Evolutionary conservation across 352 stramenopile genomes (phyloP).

Genomic region (Pythium pyrilobum): DNA sequence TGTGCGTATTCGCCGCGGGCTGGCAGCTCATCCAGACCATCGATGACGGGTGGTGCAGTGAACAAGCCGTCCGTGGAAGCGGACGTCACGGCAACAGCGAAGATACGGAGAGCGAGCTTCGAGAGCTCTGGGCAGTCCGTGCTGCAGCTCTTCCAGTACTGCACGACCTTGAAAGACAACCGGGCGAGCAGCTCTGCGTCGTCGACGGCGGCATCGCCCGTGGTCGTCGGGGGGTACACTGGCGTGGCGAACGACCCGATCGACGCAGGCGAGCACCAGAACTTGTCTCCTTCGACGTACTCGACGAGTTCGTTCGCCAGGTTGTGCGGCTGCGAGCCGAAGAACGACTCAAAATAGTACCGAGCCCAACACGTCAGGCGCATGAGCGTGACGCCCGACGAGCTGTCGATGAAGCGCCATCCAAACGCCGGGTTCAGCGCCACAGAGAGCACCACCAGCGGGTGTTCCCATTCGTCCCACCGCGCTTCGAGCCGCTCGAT

Average conservation of each 20-base stretch:
- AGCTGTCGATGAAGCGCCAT: constrained; percentile 13
- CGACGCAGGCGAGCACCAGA: constrained; percentile 19
- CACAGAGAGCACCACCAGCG: constrained; percentile 14
- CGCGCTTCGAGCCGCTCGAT: constrained; percentile 13
- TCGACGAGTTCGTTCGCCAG: constrained; percentile 19
- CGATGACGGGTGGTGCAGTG: background rate
- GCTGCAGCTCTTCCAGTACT: constrained; percentile 25
- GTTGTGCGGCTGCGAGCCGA: constrained; percentile 7
- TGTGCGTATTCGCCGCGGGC: constrained; percentile 1
- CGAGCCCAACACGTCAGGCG: constrained; percentile 19
- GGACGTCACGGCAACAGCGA: constrained; percentile 14
- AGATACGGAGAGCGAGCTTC: constrained; percentile 19
- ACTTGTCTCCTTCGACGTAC: constrained; percentile 23
- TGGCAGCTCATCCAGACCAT: background rate
- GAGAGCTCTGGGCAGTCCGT: constrained; percentile 19
- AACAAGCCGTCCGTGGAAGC: constrained; percentile 16
- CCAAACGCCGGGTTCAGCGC: constrained; percentile 19
- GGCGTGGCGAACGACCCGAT: constrained; percentile 13
- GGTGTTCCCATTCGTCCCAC: constrained; percentile 22
- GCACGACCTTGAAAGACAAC: constrained; percentile 17
- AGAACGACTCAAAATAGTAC: constrained; percentile 24
- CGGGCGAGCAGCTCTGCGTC: constrained; percentile 8
- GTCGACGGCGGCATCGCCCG: background rate
- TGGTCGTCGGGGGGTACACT: background rate
- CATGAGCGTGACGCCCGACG: constrained; percentile 18